Percentiles rank a stretch among this genome's conserved stretches.
Conservation (phyloP, 208 protist species). For the Trypanosomatidae sp. region DNA sequence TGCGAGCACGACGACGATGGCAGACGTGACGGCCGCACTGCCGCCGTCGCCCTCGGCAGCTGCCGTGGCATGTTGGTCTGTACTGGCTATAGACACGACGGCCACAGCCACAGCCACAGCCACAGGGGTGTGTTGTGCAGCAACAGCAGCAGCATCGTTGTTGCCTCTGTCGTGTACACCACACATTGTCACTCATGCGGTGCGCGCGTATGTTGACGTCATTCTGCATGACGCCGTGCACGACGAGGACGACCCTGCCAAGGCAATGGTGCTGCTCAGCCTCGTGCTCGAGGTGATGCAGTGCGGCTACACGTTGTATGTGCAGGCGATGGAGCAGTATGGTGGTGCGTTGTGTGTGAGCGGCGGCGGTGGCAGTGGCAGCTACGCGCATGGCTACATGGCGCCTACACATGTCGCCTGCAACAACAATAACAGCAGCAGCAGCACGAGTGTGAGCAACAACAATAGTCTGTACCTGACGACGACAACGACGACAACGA, state of each 20-base stretch:
- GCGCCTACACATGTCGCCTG: too few species aligned
- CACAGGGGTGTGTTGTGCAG: not conserved
- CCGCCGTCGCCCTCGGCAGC: not conserved
- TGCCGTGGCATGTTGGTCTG: constrained; percentile 8
- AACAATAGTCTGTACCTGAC: too few species aligned
- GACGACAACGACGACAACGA: too few species aligned
- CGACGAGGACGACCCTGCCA: constrained; percentile 7
- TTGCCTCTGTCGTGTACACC: constrained; percentile 12
- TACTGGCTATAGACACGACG: not conserved
- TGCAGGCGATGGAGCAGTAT: too few species aligned
- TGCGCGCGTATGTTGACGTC: constrained; percentile 11
- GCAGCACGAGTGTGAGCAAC: too few species aligned
- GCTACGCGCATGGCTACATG: too few species aligned
- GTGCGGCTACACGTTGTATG: constrained; percentile 12
- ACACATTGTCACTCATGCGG: constrained; percentile 17
- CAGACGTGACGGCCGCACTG: too few species aligned
- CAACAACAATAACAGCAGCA: too few species aligned
- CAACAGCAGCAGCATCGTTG: not conserved
- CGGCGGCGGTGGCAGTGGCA: too few species aligned
- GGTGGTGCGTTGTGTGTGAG: too few species aligned
- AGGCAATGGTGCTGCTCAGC: constrained; percentile 8
- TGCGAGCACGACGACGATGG: too few species aligned
- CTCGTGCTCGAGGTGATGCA: constrained; percentile 15
- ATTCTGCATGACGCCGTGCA: constrained; percentile 11
- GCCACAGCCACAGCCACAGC: constrained; percentile 4